Evolutionary conservation across 768 basidiomycete species (phyloP).

Genomic region (Dioszegia hungarica): DNA sequence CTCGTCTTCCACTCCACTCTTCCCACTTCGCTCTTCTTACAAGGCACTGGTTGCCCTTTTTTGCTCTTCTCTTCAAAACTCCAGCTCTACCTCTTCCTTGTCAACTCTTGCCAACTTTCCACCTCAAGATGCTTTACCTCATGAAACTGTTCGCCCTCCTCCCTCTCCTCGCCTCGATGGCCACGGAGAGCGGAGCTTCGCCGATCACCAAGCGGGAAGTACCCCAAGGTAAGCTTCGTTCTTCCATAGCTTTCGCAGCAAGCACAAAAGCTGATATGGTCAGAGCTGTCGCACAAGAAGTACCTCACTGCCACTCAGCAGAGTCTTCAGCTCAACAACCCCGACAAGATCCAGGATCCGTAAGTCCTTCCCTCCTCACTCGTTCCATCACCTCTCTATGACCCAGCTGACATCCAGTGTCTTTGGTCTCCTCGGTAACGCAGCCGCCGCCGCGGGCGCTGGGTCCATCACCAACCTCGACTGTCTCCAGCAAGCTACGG

Average conservation of each 20-base stretch:
- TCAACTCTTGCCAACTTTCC: neutral
- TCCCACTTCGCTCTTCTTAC: neutral
- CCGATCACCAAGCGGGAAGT: conserved; percentile 59
- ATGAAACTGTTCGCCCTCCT: conserved; percentile 17
- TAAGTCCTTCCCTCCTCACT: conserved; percentile 1
- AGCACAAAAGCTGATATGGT: neutral
- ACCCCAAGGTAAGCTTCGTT: conserved; percentile 56
- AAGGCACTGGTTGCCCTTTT: conserved; percentile 18
- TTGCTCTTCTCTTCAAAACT: no score
- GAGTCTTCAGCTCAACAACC: conserved; percentile 58
- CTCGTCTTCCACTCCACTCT: neutral
- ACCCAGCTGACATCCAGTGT: conserved; percentile 16
- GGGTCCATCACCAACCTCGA: conserved; percentile 60
- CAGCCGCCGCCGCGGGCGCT: conserved; percentile 58
- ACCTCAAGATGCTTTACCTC: neutral
- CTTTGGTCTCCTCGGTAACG: conserved; percentile 61
- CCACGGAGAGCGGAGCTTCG: conserved; percentile 49
- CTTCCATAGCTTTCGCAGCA: neutral
- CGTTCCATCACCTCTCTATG: neutral
- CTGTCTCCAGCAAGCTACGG: conserved; percentile 63
- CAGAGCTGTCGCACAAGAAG: conserved; percentile 63
- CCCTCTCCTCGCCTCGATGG: conserved; percentile 48
- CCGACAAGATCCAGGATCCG: conserved; percentile 58
- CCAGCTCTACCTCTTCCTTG: neutral
- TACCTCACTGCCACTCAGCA: conserved; percentile 57